These are phyloP conservation scores for Pseudogymnoascus sp. DNA, from an alignment of 2,329 filamentous ascomycete genomes.

Conservation along the genomic window DNA sequence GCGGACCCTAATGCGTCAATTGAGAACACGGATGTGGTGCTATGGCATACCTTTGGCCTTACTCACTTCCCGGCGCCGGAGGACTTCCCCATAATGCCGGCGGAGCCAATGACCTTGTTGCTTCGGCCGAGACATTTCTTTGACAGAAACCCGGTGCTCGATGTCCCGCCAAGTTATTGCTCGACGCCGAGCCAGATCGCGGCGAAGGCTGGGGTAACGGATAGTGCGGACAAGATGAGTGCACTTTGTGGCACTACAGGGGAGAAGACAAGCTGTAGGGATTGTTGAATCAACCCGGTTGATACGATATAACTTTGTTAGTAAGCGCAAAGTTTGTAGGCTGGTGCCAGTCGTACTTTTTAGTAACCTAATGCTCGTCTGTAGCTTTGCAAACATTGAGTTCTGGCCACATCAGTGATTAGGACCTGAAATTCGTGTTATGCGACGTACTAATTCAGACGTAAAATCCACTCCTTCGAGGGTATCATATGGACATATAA, in stretches of 20 bases:
- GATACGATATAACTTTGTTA: neutral
- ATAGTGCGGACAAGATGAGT: no score
- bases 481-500: neutral
- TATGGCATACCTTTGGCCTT: conserved; percentile 49
- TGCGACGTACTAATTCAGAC: neutral
- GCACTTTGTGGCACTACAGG: no score
- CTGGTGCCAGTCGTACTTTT: neutral
- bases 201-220: no score
- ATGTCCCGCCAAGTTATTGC: no score
- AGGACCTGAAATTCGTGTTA: neutral
- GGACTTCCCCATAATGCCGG: conserved; percentile 52
- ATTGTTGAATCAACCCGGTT: no score
- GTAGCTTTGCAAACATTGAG: neutral
- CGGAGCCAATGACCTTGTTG: conserved; percentile 36
- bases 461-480: neutral
- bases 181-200: no score
- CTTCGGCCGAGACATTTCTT: no score
- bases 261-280: no score
- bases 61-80: conserved; percentile 48
- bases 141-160: no score
- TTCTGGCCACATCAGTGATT: neutral
- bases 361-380: neutral
- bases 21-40: conserved; percentile 46
- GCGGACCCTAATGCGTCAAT: conserved; percentile 39
- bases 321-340: neutral